Conservation (phyloP, 2,329 filamentous ascomycete genomes). For the Trichoderma sp. region DNA sequence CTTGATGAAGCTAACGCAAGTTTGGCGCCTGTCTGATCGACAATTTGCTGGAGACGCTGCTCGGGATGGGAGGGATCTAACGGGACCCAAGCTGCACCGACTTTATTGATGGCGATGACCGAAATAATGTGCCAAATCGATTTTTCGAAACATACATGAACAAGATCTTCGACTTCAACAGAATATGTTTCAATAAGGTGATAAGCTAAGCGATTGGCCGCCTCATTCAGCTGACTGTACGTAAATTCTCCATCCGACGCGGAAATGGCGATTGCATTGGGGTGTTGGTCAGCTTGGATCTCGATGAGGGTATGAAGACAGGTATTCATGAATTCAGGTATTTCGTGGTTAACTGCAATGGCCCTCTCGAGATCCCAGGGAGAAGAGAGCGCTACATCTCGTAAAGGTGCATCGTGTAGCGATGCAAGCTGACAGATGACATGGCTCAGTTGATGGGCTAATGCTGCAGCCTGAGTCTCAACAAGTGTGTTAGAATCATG, state of each 20-base stretch:
- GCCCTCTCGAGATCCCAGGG: not conserved
- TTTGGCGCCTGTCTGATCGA: not conserved
- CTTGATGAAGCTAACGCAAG: not conserved
- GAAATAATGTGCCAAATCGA: constrained; percentile 25
- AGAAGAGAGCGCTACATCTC: not conserved
- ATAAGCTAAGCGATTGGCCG: constrained; percentile 19
- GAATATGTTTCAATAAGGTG: constrained; percentile 3
- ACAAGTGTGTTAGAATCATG: not conserved
- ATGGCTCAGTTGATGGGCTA: not conserved
- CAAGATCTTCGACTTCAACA: constrained; percentile 24
- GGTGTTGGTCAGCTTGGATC: not conserved
- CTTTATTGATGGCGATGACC: constrained; percentile 24
- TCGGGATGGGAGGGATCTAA: not conserved
- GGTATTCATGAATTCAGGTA: not conserved
- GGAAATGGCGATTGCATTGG: not conserved
- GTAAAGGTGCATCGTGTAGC: not conserved
- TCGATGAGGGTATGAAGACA: constrained; percentile 13
- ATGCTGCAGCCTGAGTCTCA: not conserved
- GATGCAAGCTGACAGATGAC: not conserved
- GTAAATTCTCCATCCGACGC: constrained; percentile 36
- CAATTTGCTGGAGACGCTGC: not conserved
- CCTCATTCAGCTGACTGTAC: constrained; percentile 37
- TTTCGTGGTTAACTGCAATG: not conserved
- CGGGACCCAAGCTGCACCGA: constrained; percentile 24
- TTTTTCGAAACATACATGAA: constrained; percentile 19